Conservation (phyloP, 306 rosid species). For the Acacia acuminata region DNA sequence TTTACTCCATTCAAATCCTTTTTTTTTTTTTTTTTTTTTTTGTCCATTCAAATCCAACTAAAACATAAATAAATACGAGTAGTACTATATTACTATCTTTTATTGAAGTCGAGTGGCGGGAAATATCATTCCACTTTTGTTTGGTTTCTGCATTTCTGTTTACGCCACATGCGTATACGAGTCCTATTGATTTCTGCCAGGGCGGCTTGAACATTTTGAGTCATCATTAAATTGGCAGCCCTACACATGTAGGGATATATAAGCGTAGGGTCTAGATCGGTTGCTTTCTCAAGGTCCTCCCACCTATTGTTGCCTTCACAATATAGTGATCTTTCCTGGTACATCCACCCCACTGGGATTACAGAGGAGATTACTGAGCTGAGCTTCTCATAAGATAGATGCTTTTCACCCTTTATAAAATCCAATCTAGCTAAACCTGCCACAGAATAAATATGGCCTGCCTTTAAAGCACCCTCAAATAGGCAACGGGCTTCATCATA, state of each 20-base stretch:
- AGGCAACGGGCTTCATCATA: constrained; percentile 65
- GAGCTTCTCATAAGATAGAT: constrained; percentile 67
- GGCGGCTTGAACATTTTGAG: constrained; percentile 66
- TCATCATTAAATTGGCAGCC: constrained; percentile 73
- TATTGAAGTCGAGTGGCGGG: too few relatives aligned
- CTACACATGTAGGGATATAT: constrained; percentile 89
- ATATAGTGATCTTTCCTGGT: constrained; percentile 85
- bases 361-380: constrained; percentile 64
- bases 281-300: constrained; percentile 89
- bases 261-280: constrained; percentile 84
- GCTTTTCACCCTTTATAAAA: constrained; percentile 59
- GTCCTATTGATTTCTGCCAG: constrained; percentile 71
- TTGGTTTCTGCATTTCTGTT: too few relatives aligned
- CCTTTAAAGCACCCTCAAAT: constrained; percentile 72
- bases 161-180: too few relatives aligned
- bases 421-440: constrained; percentile 75
- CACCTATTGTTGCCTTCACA: constrained; percentile 65
- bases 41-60: too few relatives aligned
- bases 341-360: constrained; percentile 82
- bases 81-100: too few relatives aligned
- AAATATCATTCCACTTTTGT: too few relatives aligned
- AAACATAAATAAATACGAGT: too few relatives aligned
- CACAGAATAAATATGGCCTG: constrained; percentile 85
- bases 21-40: too few relatives aligned
- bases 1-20: too few relatives aligned